Base-by-base conservation (phyloP, 2,329 filamentous ascomycete genomes). In the Cadophora malorum region DNA sequence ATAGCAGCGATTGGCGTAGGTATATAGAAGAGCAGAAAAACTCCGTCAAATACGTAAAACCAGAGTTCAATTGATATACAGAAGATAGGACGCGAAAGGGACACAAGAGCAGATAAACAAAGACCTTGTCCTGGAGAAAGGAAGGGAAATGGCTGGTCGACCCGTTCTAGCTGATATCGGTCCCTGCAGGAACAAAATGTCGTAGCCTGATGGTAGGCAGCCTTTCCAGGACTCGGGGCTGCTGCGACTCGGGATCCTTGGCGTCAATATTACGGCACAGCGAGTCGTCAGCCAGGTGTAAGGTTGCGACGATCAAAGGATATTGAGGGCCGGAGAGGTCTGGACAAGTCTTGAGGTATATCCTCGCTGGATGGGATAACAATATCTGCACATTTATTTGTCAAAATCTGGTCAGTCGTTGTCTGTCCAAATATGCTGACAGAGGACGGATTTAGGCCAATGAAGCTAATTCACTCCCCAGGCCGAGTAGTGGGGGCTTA, bases 201-300 rank as follows among this genome's bases (percentile, higher is more conserved):
- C 52, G 73, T 53, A 73, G 72, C 73, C 73, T 74, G 65, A 45
- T 33, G 45, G 67, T 70, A 74, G 73, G 72, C 72, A 74, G 67
- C 71, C 72, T 67, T 68, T 67, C 41, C 50, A 38, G 67, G 41
- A 56, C 49, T 67, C 55, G 55, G 35, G 63, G n/a, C 45, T 63
- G 50, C 65, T 56, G 38, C 41, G 45, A 49, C 31, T 58, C 31
- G 38, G 67, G 66, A 49, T 50, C 45, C 64, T 68, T 64, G 66
- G 65, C 66, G 58, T 55, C 60, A 45, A 49, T 49, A 49, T 21
- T 47, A 59, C 49, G 64, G 55, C 41, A 49, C 41, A 53, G 41
- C 23, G 52, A 60, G 59, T 38, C 65, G 69, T 68, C 69, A 70
- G 66, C 66, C 45, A 31, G 45, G 28, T 31, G 58, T 52, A 62